phyloP scores from a whole-genome alignment of 768 basidiomycete genomes.

The Favolaschia claudopus region DNA sequence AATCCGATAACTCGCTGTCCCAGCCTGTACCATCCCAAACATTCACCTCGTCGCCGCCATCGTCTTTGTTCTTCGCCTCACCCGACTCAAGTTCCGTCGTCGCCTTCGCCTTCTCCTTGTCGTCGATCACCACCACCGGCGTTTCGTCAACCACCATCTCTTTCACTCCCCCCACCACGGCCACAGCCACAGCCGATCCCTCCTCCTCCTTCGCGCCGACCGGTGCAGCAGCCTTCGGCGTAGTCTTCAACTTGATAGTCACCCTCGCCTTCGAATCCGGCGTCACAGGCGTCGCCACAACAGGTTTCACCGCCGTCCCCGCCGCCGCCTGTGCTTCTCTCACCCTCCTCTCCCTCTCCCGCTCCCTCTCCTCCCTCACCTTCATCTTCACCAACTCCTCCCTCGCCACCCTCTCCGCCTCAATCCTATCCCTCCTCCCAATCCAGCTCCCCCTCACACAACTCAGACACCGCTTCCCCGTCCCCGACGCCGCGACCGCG shows the following conservation, averaged over 20 bases:
- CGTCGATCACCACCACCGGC: neutral
- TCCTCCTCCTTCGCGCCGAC: neutral
- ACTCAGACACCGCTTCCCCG: constrained; percentile 16
- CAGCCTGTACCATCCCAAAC: constrained; percentile 17
- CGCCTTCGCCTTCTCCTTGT: constrained; percentile 7
- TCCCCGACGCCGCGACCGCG: neutral
- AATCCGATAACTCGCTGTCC: constrained; percentile 25
- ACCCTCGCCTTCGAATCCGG: constrained; percentile 5
- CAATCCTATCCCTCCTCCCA: constrained; percentile 9
- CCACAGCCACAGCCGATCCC: no score
- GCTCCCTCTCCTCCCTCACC: neutral
- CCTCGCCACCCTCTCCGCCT: no score
- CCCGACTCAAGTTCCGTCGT: neutral
- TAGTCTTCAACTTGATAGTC: constrained; percentile 15
- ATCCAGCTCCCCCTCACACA: constrained; percentile 22
- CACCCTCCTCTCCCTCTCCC: neutral
- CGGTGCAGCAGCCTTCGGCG: constrained; percentile 1
- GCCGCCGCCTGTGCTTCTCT: neutral
- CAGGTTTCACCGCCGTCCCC: neutral
- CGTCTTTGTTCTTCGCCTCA: neutral
- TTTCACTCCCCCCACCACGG: no score
- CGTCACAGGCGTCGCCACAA: no score
- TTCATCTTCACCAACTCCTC: neutral
- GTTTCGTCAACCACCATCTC: no score
- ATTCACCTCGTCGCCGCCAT: neutral